Percentiles rank a stretch among this genome's conserved stretches.
Evolutionary conservation across 805 yeast genomes (phyloP).

Genomic region (Starmerella ratchasimensis): DNA sequence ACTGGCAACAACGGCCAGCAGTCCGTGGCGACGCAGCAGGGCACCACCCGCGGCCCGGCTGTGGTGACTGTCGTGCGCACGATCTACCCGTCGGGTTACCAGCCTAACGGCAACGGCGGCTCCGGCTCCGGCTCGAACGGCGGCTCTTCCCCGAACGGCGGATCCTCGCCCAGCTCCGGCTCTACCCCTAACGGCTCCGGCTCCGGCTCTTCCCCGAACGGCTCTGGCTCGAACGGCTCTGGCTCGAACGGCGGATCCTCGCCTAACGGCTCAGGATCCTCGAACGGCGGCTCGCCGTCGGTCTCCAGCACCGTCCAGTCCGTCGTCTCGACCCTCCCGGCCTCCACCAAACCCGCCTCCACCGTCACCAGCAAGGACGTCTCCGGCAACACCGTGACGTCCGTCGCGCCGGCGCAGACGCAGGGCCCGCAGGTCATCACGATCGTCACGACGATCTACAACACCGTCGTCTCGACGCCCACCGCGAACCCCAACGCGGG

Average conservation of each 20-base stretch:
- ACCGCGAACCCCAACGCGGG: neutral
- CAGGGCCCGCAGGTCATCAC: slow-evolving; percentile 1
- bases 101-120: neutral
- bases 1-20: slow-evolving; percentile 3
- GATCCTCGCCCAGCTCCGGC: too few species aligned
- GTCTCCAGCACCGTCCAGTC: slow-evolving; percentile 1
- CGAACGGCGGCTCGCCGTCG: neutral
- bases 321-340: slow-evolving; percentile 11
- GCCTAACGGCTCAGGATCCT: neutral
- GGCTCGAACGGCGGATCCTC: too few species aligned
- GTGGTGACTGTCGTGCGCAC: slow-evolving; percentile 8
- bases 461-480: neutral
- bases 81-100: slow-evolving; percentile 1
- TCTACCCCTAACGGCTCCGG: too few species aligned
- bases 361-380: slow-evolving; percentile 1
- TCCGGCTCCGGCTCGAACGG: too few species aligned
- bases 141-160: too few species aligned
- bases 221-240: slow-evolving; percentile 5
- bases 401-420: neutral
- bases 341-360: slow-evolving; percentile 16
- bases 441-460: slow-evolving; percentile 2
- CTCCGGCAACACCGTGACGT: neutral
- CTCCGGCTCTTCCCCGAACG: too few species aligned
- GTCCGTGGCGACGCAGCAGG: slow-evolving; percentile 1
- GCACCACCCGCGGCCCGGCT: slow-evolving; percentile 7